A percentile compares a stretch with the other conserved stretches of the same genome.
phyloP scores from a whole-genome alignment of 2,329 filamentous ascomycete genomes.

The Venturia nashicola region DNA sequence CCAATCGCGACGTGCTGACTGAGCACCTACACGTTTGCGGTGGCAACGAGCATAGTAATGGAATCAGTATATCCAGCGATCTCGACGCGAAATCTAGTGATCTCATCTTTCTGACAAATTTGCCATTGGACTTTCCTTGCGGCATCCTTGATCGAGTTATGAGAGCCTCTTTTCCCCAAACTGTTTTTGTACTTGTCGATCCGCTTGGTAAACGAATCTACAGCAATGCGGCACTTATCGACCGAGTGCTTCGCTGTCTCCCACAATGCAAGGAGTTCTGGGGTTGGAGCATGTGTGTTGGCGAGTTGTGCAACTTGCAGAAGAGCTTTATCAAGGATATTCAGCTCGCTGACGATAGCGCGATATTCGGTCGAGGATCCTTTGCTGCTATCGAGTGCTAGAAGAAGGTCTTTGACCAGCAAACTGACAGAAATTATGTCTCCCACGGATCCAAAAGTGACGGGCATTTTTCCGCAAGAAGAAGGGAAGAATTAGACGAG shows the following conservation, averaged over 20 bases:
- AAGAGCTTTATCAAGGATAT: not conserved
- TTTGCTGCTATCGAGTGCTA: not conserved
- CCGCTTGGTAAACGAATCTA: not conserved
- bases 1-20: too few relatives aligned
- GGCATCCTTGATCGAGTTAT: not conserved
- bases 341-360: not conserved
- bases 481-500: too few relatives aligned
- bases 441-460: constrained; percentile 9
- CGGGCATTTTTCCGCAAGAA: not conserved
- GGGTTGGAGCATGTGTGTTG: not conserved
- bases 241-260: not conserved
- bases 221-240: not conserved
- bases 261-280: not conserved
- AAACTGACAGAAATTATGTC: constrained; percentile 7
- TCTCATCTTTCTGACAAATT: not conserved
- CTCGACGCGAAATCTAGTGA: not conserved
- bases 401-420: constrained; percentile 3
- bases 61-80: not conserved
- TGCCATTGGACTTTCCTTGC: not conserved
- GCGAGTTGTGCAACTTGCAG: not conserved
- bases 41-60: not conserved
- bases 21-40: not conserved
- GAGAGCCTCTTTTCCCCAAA: not conserved
- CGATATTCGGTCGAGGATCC: not conserved
- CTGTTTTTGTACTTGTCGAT: not conserved